Evolutionary conservation across 2,329 filamentous ascomycete species (phyloP), one percentile per base, ranked within the genome.

Genomic region (Fusarium aywerte): DNA sequence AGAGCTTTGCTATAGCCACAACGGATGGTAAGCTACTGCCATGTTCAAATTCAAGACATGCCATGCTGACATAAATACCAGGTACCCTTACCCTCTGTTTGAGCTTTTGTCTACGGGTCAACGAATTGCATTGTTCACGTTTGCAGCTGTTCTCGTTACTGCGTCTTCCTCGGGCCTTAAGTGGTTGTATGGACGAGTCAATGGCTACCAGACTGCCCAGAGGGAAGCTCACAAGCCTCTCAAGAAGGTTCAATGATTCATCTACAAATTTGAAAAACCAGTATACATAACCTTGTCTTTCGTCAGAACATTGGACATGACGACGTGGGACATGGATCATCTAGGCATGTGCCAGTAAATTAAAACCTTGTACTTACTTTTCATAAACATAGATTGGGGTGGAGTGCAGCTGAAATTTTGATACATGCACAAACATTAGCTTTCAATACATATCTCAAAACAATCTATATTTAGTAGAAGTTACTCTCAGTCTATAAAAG

Each of bases 11-110:
- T 91, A 86, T 71, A 82, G 82, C 42, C 81, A 85, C 60, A 93
- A 93, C 71, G 87, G 89, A 73, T 86, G 82, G 87, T 88, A 74
- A 76, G 85, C 79, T 48, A 21, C 29, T 23, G 11, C 5, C 5
- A 32, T 8, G 21, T n/a, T 8, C 4, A 33, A 21, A 2, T 20
- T 4, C 7, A 6, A 12, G 31, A 3, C 3, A 32, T 36, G 8
- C 18, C n/a, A 43, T 25, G 8, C 62, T 75, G 20, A 73, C 44
- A 27, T 6, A 2, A 21, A 3, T 3, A 31, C 7, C 51, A 91
- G 89, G 82, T 96, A 97, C 71, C 93, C 93, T 1, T 97, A 97
- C 77, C 93, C 94, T 2, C 84, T 97, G 25, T 95, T 97, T 67
- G 89, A 83, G 10, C 76, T 91, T 42, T 80, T 96, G 39, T 84